Conservation (phyloP, 2,329 filamentous ascomycete species). For the Neoarthrinium moseri region DNA sequence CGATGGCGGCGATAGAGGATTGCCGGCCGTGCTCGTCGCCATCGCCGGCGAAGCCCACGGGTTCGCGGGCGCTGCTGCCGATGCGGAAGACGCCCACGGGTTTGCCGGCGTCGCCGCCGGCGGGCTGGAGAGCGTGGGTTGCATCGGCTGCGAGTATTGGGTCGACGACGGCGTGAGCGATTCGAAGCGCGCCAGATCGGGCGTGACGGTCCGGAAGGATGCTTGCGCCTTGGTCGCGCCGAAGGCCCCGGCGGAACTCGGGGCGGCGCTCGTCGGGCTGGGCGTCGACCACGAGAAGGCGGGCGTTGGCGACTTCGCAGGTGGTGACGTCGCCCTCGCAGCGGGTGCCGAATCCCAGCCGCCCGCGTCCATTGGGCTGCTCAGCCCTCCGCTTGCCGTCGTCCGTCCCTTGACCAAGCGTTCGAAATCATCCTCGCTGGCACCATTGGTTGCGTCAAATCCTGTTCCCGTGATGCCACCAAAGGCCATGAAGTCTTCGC, state of each 20-base stretch:
- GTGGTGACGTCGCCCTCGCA: conserved; percentile 29
- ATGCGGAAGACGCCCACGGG: conserved; percentile 42
- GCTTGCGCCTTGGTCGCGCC: conserved; percentile 35
- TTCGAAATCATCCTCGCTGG: conserved; percentile 77
- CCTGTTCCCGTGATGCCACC: conserved; percentile 63
- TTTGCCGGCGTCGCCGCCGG: conserved; percentile 46
- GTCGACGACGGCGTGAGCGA: conserved; percentile 57
- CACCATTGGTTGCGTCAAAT: conserved; percentile 50
- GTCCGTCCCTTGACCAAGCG: conserved; percentile 78
- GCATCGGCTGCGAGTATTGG: conserved; percentile 62
- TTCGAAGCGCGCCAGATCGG: conserved; percentile 55
- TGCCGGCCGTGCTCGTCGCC: conserved; percentile 28
- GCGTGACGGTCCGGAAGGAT: conserved; percentile 56
- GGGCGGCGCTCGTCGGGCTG: conserved; percentile 35
- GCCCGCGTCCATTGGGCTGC: conserved; percentile 38
- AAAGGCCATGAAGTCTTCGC: conserved; percentile 70
- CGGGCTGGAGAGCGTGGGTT: conserved; percentile 35
- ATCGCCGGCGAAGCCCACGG: conserved; percentile 53
- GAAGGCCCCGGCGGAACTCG: conserved; percentile 28
- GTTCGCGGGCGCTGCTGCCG: conserved; percentile 38
- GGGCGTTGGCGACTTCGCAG: conserved; percentile 37
- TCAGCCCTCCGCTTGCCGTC: conserved; percentile 26
- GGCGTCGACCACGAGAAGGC: conserved; percentile 67
- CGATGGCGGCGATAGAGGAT: conserved; percentile 28
- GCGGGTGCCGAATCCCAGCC: conserved; percentile 46